Evolutionary conservation across 2,329 filamentous ascomycete species (phyloP), one percentile per base, ranked within the genome.

Genomic region (Epichloe brachyelytri): DNA sequence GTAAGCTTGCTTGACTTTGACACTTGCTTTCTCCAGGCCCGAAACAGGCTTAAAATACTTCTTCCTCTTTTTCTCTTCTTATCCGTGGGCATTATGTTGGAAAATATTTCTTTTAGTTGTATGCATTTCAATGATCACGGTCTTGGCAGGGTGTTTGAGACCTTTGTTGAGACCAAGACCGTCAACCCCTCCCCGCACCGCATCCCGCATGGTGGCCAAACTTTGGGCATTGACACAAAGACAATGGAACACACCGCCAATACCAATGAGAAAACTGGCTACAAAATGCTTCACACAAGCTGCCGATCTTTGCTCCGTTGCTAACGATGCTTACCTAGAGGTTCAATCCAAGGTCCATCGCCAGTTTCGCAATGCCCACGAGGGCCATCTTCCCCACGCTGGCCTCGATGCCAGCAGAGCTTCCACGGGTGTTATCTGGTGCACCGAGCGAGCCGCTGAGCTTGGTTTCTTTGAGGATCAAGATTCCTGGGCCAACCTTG

Each of bases 341-440:
- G 76, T 82, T 58, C 81, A 78, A 62, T 95, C 88, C 61, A 85
- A 86, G 66, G 85, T 89, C 63, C 90, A 96, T 69, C 80, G 85
- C 56, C 86, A 94, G 65, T 95, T 96, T 72, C 86, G 90, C 60
- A 81, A 82, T 64, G 87, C 88, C 57, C 90, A 95, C 69, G 88
- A 93, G 68, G 90, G 90, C 53, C 89, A 95, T 71, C 83, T 87
- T 65, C 85, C 88, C 46, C 90, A 96, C 67, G 88, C 90, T 54
- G 91, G 90, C 60, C 83, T 96, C 57, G 90, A 96, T 63, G 85
- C 88, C 50, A 86, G 82, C 54, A 82, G 89, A 67, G 86, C 88
- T 43, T 94, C 87, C 15, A 97, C 91, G 14, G 91, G 91, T 68
- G 91, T 96, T 4, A 86, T 96, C 56, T 96, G 91, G 91, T 89